These are phyloP conservation scores for Pachysolen tannophilus DNA, from an alignment of 805 yeast species.

Conservation along the genomic window DNA sequence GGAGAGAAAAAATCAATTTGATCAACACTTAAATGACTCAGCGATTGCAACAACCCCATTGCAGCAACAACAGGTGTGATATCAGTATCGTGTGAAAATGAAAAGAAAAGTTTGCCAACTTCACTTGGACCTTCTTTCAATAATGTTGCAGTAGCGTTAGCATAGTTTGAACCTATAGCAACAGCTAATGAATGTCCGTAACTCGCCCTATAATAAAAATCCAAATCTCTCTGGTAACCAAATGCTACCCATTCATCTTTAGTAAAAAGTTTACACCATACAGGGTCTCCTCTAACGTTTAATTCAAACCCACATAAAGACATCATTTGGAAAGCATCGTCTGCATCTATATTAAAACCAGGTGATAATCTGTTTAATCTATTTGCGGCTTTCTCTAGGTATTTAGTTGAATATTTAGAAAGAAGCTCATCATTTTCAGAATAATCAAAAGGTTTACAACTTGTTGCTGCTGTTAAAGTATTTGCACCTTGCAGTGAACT, in stretches of 20 bases:
- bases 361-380: slow-evolving; percentile 50
- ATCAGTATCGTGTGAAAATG: slow-evolving; percentile 71
- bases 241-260: slow-evolving; percentile 56
- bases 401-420: slow-evolving; percentile 15
- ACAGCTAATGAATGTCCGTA: slow-evolving; percentile 52
- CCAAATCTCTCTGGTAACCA: slow-evolving; percentile 53
- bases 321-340: slow-evolving; percentile 47
- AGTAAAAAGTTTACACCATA: slow-evolving; percentile 62
- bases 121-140: slow-evolving; percentile 16
- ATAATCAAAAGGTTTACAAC: slow-evolving; percentile 31
- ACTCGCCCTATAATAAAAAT: slow-evolving; percentile 53
- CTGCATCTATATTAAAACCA: slow-evolving; percentile 40
- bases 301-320: slow-evolving; percentile 69
- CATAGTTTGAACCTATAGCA: slow-evolving; percentile 54
- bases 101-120: slow-evolving; percentile 47
- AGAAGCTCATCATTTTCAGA: slow-evolving; percentile 14
- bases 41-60: slow-evolving; percentile 45
- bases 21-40: slow-evolving; percentile 32
- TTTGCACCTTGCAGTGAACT: slow-evolving; percentile 37
- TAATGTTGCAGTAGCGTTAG: slow-evolving; percentile 31
- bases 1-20: slow-evolving; percentile 35
- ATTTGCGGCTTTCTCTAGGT: slow-evolving; percentile 44
- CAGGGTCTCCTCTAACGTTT: slow-evolving; percentile 59
- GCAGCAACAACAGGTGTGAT: slow-evolving; percentile 56
- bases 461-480: slow-evolving; percentile 37